Conservation (phyloP, 441 rosid genomes). For the Eugenia klotzschiana region DNA sequence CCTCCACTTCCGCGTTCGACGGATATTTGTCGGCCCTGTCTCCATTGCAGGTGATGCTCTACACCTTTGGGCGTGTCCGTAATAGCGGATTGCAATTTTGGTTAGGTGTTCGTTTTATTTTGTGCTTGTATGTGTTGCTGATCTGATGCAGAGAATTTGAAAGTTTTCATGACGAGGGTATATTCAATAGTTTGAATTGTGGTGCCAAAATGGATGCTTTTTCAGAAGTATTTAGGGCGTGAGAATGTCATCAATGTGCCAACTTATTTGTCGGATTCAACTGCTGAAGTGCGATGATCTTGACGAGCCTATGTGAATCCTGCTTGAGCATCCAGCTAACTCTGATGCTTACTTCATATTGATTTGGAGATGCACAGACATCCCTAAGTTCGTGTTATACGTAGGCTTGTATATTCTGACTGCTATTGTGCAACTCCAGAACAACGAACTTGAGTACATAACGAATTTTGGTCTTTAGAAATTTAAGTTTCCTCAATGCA, state of each 20-base stretch:
- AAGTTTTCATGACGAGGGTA: not conserved
- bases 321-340: not conserved
- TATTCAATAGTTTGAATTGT: not conserved
- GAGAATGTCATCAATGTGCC: not conserved
- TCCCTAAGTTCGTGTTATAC: not conserved
- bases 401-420: not conserved
- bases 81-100: not conserved
- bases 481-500: not conserved
- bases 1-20: constrained; percentile 94
- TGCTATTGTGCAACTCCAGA: not conserved
- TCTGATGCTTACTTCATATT: not conserved
- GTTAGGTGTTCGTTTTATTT: not conserved
- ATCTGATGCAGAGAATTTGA: not conserved
- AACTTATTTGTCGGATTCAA: not conserved
- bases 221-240: not conserved
- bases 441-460: not conserved
- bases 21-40: constrained; percentile 85
- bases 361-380: not conserved
- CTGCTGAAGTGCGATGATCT: not conserved
- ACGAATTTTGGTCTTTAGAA: not conserved
- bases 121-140: not conserved
- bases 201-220: not conserved
- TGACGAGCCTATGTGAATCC: not conserved
- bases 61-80: not conserved
- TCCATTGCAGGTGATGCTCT: constrained; percentile 65